Evolutionary conservation across 192 early-diverging fungal genomes (phyloP).

Genomic region (Mortierella antarctica): DNA sequence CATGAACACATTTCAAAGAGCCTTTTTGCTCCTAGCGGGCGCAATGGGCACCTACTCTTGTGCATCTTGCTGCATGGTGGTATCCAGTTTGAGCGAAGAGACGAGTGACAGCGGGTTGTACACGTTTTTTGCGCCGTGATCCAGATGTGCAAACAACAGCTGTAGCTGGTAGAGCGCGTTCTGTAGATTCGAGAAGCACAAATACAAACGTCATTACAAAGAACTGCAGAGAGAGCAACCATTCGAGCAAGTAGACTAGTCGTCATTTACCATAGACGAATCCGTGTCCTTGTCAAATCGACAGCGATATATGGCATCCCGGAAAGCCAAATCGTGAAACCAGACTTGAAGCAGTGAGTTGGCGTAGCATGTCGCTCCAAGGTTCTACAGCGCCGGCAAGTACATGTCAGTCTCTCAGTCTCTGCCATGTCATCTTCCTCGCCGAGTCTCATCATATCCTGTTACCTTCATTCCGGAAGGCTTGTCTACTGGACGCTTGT

Average conservation of each 20-base stretch:
- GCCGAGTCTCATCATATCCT: neutral
- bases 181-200: neutral
- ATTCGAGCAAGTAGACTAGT: neutral
- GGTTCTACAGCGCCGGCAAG: conserved; percentile 21
- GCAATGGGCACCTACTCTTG: conserved; percentile 59
- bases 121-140: conserved; percentile 21
- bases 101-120: conserved; percentile 49
- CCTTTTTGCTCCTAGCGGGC: too few relatives aligned
- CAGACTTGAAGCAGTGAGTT: conserved; percentile 54
- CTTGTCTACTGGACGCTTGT: conserved; percentile 7
- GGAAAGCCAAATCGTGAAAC: conserved; percentile 50
- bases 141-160: conserved; percentile 34
- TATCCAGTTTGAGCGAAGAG: conserved; percentile 32
- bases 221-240: neutral
- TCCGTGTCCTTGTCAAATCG: neutral
- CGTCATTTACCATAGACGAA: conserved; percentile 16
- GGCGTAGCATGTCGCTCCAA: conserved; percentile 55
- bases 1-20: conserved; percentile 3
- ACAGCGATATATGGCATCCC: conserved; percentile 36
- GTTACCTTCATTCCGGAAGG: conserved; percentile 47
- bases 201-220: neutral
- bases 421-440: neutral
- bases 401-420: neutral
- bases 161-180: conserved; percentile 50
- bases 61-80: conserved; percentile 52